phyloP scores from a whole-genome alignment of 1,139 yeast genomes.

The Saccharomyces hybrid region DNA sequence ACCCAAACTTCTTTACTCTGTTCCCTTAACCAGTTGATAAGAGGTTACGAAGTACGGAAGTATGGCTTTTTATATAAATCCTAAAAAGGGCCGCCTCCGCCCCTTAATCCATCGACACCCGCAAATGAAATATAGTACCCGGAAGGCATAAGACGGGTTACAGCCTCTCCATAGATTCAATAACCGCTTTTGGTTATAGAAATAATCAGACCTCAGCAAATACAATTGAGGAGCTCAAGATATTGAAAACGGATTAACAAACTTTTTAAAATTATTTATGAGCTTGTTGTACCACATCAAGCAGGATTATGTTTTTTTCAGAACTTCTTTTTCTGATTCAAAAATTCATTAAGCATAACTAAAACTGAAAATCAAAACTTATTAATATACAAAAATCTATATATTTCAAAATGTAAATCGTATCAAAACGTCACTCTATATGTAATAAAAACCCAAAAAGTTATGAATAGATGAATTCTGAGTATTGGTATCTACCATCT shows the following conservation, averaged over 20 bases:
- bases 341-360: neutral
- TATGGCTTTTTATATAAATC: neutral
- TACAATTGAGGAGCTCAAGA: neutral
- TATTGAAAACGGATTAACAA: too few relatives aligned
- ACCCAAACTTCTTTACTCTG: neutral
- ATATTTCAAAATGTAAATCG: neutral
- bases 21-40: neutral
- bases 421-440: neutral
- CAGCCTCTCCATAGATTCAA: neutral
- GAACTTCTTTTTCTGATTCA: too few relatives aligned
- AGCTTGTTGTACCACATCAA: neutral
- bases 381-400: neutral
- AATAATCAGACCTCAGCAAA: neutral
- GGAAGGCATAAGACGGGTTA: neutral
- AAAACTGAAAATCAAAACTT: too few relatives aligned
- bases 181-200: neutral
- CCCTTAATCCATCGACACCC: slow-evolving; percentile 1
- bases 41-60: neutral
- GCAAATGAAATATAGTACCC: neutral
- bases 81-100: slow-evolving; percentile 1
- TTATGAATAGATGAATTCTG: neutral
- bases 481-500: neutral
- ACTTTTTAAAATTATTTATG: neutral
- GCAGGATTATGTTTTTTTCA: neutral
- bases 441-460: neutral